Evolutionary conservation across 2,329 filamentous ascomycete species (phyloP), one percentile per base, ranked within the genome.

Genomic region (Colletotrichum zoysiae): DNA sequence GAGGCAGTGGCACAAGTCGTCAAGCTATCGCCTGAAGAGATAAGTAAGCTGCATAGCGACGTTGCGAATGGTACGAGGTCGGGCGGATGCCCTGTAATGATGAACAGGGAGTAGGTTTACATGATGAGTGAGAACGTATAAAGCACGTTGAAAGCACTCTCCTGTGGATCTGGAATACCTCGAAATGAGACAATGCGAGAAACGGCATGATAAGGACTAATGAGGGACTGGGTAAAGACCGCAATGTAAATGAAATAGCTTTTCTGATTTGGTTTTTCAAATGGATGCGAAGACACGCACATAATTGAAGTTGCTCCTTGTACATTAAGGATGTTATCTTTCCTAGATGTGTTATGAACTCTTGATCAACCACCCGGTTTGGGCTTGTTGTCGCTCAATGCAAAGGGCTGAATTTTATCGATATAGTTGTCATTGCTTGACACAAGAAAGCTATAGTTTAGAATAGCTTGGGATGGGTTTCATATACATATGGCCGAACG

Each of bases 51-150:
- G 5, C 58, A 71, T 9, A 61, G 58, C 35, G 23, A 63, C 20
- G 65, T 12, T 7, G 58, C n/a, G 5, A 55, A 42, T 26, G 59
- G 56, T 1, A 51, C 23, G 12, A 64, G 40, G 18, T 40, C 65
- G 1, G 59, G 58, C 2, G 69, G 69, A 1, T 71, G 69, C n/a
- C 69, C 69, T 14, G 50, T 67, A 14, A 71, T 71, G 68, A 71
- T 71, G 65, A 71, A 71, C 46, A 69, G 59, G 30, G 69, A 71
- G 38, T 65, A 44, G 40, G 18, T 16, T 7, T 8, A 18, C 3
- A 30, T 14, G n/a, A 16, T 18, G 23, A 2, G 8, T 51, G 50
- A 26, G 12, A 18, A 51, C 8, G 18, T 7, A 2, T 5, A 26
- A 6, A 18, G 50, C 23, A 16, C 1, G 2, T 51, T 18, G 5